Conservation (phyloP, 768 basidiomycete genomes). For the Gautieria morchelliformis region DNA sequence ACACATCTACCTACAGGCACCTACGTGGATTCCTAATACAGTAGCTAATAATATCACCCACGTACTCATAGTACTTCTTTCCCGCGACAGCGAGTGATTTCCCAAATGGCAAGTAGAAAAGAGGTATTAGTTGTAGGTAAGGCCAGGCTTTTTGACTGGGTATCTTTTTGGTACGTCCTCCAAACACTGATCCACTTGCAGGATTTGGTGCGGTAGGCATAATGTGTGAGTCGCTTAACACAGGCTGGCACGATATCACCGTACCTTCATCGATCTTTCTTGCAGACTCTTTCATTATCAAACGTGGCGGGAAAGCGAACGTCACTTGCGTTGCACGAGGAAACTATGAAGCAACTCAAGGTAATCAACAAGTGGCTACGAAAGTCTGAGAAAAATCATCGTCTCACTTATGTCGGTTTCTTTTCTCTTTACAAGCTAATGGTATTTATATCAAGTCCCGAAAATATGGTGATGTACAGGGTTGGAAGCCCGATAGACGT, state of each 20-base stretch:
- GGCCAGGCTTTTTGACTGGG: neutral
- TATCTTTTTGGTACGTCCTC: neutral
- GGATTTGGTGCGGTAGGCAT: constrained; percentile 55
- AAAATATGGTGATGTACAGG: constrained; percentile 47
- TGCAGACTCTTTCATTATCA: constrained; percentile 46
- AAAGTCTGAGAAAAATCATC: neutral
- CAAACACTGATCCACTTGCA: neutral
- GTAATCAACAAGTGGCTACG: constrained; percentile 20
- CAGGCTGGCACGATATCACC: neutral
- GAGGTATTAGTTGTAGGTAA: neutral
- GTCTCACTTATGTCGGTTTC: neutral
- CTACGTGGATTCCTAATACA: too few species aligned
- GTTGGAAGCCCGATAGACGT: constrained; percentile 61
- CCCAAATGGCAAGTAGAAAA: neutral
- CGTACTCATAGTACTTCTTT: too few species aligned
- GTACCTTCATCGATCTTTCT: neutral
- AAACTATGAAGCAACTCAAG: constrained; percentile 48
- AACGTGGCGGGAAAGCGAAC: constrained; percentile 46
- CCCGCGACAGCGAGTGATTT: too few species aligned
- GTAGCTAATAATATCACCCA: too few species aligned
- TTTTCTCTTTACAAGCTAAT: constrained; percentile 25
- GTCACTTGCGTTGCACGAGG: constrained; percentile 69
- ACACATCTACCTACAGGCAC: too few species aligned
- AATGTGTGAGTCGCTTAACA: constrained; percentile 37
- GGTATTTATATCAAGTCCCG: constrained; percentile 48